Percentiles rank a stretch among this genome's conserved stretches.
Conservation (phyloP, 306 rosid species). For the Pyrus communis region DNA sequence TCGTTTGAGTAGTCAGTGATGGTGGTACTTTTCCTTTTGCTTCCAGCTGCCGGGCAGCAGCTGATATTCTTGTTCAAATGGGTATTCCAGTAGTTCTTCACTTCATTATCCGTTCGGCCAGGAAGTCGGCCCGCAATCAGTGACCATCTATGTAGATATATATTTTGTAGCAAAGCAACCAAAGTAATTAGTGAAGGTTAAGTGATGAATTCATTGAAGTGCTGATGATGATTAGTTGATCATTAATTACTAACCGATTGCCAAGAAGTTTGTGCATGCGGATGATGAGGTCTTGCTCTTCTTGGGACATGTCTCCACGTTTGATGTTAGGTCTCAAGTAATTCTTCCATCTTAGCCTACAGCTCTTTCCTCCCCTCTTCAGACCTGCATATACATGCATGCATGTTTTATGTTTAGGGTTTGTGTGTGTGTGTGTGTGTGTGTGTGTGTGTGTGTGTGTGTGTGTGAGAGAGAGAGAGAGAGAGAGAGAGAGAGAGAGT, state of each 20-base stretch:
- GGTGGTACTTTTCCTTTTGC: neutral
- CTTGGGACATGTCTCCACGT: conserved; percentile 58
- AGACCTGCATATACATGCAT: conserved; percentile 23
- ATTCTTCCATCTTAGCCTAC: conserved; percentile 70
- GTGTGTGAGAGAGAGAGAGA: neutral
- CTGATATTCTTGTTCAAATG: conserved; percentile 41
- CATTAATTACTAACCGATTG: conserved; percentile 35
- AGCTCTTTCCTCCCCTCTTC: conserved; percentile 62
- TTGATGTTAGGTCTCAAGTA: conserved; percentile 60
- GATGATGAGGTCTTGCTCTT: conserved; percentile 60
- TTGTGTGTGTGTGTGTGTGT: neutral
- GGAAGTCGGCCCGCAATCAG: conserved; percentile 69
- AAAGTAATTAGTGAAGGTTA: neutral
- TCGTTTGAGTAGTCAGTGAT: neutral
- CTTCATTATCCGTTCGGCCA: conserved; percentile 54
- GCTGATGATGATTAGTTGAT: neutral
- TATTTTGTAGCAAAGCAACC: neutral
- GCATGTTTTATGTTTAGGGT: neutral
- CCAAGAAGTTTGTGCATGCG: conserved; percentile 70
- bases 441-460: neutral
- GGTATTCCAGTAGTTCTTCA: conserved; percentile 67
- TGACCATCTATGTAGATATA: conserved; percentile 40
- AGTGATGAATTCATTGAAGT: neutral
- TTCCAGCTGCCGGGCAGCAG: neutral
- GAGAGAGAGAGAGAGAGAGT: neutral